Evolutionary conservation across 768 basidiomycete genomes (phyloP).

Genomic region (Agrocybe praecox): DNA sequence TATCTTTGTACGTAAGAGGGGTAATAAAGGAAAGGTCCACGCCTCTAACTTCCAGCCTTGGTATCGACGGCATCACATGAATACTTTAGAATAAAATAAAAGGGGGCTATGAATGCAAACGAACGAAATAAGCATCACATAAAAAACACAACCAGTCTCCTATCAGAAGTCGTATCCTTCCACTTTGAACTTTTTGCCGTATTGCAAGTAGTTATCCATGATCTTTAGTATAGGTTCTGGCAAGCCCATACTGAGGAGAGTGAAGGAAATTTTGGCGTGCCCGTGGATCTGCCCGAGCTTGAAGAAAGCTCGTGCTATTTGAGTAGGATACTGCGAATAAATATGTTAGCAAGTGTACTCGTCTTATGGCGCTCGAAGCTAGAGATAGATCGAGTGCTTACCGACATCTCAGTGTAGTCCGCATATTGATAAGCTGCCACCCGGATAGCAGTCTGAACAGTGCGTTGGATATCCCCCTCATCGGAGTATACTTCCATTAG

Average conservation of each 20-base stretch:
- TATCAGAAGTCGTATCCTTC: slow-evolving; percentile 79
- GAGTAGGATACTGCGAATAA: slow-evolving; percentile 74
- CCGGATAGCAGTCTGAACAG: slow-evolving; percentile 89
- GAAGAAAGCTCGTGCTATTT: slow-evolving; percentile 89
- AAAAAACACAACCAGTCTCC: neutral
- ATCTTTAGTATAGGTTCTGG: slow-evolving; percentile 90
- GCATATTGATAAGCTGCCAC: slow-evolving; percentile 92
- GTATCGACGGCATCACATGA: neutral
- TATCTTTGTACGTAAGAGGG: neutral
- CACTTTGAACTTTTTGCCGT: slow-evolving; percentile 86
- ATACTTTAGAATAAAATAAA: neutral
- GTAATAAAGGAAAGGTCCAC: neutral
- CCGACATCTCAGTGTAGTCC: slow-evolving; percentile 88
- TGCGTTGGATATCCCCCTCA: slow-evolving; percentile 90
- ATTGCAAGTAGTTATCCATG: slow-evolving; percentile 90
- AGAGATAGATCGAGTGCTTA: slow-evolving; percentile 39
- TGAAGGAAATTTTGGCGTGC: slow-evolving; percentile 91
- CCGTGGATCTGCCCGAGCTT: slow-evolving; percentile 94
- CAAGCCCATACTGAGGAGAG: slow-evolving; percentile 91
- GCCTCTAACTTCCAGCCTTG: neutral
- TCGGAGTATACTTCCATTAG: slow-evolving; percentile 96
- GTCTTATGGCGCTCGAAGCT: neutral
- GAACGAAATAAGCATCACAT: neutral
- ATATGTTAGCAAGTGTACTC: slow-evolving; percentile 2
- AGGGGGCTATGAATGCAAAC: neutral